Evolutionary conservation across 305 asterid genomes (phyloP).

Genomic region (Solanum chacoense): DNA sequence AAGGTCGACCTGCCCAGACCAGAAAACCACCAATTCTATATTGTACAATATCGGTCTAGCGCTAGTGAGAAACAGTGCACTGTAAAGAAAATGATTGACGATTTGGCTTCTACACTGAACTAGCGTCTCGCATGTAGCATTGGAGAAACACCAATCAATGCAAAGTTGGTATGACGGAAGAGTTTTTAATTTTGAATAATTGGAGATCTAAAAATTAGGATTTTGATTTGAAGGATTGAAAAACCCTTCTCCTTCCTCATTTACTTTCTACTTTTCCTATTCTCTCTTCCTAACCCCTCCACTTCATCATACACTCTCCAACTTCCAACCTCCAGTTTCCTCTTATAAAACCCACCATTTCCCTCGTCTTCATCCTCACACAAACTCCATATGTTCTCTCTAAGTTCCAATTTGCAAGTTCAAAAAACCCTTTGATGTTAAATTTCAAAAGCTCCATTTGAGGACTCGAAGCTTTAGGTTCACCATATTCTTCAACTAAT

Average conservation of each 20-base stretch:
- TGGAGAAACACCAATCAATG: not conserved
- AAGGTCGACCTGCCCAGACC: not conserved
- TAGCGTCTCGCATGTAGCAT: not conserved
- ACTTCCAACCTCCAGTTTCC: not conserved
- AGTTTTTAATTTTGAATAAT: not conserved
- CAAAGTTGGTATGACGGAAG: not conserved
- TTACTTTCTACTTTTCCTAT: not conserved
- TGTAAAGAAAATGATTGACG: not conserved
- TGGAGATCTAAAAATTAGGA: not conserved
- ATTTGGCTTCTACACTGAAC: not conserved
- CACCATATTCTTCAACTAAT: not conserved
- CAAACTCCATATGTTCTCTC: not conserved
- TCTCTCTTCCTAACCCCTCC: not conserved
- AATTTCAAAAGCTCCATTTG: not conserved
- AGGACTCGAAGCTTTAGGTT: not conserved
- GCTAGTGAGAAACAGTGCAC: not conserved
- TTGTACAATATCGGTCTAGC: not conserved
- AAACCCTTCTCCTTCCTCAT: not conserved
- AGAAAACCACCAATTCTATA: not conserved
- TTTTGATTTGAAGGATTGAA: not conserved
- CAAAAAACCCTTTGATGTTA: not conserved
- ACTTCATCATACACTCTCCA: not conserved
- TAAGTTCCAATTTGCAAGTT: not conserved
- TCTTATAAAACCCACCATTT: not conserved
- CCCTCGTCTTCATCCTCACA: not conserved